phyloP scores from a whole-genome alignment of 177 flowering plant genomes.

The Vitis hybrid region DNA sequence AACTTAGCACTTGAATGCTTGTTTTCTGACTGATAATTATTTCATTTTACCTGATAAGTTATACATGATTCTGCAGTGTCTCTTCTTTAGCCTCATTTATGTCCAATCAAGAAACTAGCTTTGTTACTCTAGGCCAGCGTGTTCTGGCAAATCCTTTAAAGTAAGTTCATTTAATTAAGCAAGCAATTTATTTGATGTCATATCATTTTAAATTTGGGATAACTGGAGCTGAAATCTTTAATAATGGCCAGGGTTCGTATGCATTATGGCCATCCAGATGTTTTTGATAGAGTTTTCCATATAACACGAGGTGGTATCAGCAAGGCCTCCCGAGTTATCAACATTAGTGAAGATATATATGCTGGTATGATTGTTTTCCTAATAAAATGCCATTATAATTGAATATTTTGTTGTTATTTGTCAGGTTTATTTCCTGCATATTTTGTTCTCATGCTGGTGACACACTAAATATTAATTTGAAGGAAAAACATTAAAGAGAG shows the following conservation, averaged over 20 bases:
- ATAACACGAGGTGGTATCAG: constrained; percentile 98
- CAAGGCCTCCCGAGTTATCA: constrained; percentile 97
- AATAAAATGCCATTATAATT: background rate
- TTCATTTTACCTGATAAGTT: background rate
- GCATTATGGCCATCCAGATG: constrained; percentile 99
- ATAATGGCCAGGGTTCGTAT: constrained; percentile 72
- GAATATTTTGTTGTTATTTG: background rate
- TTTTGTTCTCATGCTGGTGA: background rate
- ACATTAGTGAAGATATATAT: constrained; percentile 97
- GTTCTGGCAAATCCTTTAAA: constrained; percentile 91
- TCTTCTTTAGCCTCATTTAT: constrained; percentile 94
- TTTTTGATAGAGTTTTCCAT: constrained; percentile 94
- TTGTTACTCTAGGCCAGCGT: constrained; percentile 96
- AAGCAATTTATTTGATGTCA: background rate
- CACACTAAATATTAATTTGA: too few relatives aligned
- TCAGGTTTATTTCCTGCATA: background rate
- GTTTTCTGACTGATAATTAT: background rate
- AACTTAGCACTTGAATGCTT: background rate
- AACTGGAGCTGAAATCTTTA: constrained; percentile 10
- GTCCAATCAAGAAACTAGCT: constrained; percentile 98
- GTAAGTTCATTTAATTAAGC: constrained; percentile 46
- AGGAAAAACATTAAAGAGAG: background rate
- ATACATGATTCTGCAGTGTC: constrained; percentile 58
- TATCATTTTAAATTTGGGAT: constrained; percentile 2
- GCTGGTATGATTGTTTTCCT: constrained; percentile 53